Base-by-base conservation (phyloP, 148 eudicot genomes). In the Camellia japonica region DNA sequence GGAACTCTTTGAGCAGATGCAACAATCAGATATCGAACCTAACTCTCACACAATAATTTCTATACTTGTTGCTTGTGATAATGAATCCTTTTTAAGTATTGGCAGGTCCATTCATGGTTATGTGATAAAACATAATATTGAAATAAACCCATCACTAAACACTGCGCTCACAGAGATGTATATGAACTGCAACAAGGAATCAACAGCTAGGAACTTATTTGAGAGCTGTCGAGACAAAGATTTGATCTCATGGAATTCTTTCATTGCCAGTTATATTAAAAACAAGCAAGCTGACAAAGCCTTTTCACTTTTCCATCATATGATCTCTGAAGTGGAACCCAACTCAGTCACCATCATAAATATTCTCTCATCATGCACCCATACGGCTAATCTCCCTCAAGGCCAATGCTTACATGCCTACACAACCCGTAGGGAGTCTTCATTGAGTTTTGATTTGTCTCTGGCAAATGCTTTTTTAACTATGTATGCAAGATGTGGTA, bases 401-500 rank as follows among this genome's bases (percentile, higher is more conserved):
- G 90, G 90, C 6, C 81, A 79, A 79, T 84, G 85, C 78, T 81
- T 87, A 42, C 89, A 87, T 80, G 89, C 89, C 76, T 90, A 87
- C 76, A 56, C 86, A 7, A 54, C 86, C 46, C 82, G 89, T 13
- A 84, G 68, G 81, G 56, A 72, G 19, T 83, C 69, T 61, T 84
- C 79, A 12, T 68, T 78, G 67, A 79, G 76, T 46, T 78, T 74
- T 60, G 84, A 87, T 52, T 62, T 84, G 62, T 75, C 84, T 41
- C 78, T 87, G 13, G 82, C 77, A 23, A 87, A 86, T 74, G 87
- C 89, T 15, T 76, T 89, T 63, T 16, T 89, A 77, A 81, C 87
- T 7, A 87, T 87, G 92, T 90, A 90, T 79, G 87, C 88, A 60
- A 84, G 87, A 80, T 90, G 89, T 78, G 90, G 90, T 49, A 80